Evolutionary conservation across 2,329 filamentous ascomycete species (phyloP).

Genomic region (Ceratocystiopsis brevicomis): DNA sequence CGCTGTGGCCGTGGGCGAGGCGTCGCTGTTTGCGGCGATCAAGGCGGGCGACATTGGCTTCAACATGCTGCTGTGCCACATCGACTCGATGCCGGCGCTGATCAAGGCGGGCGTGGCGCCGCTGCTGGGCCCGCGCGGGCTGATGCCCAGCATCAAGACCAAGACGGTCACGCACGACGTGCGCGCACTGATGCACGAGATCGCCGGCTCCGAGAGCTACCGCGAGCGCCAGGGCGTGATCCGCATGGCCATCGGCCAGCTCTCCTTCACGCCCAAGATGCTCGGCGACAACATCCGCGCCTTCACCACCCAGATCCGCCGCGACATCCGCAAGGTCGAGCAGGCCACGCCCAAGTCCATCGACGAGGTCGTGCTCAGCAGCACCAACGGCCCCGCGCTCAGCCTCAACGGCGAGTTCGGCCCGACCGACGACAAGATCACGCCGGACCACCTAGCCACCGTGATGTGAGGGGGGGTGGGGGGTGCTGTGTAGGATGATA

Average conservation of each 20-base stretch:
- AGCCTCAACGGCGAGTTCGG: slow-evolving; percentile 66
- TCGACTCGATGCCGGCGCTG: slow-evolving; percentile 55
- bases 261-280: slow-evolving; percentile 76
- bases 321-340: slow-evolving; percentile 41
- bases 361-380: slow-evolving; percentile 60
- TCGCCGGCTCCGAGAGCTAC: slow-evolving; percentile 73
- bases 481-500: too few species aligned
- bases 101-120: slow-evolving; percentile 65
- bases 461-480: slow-evolving; percentile 26
- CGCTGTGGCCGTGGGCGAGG: slow-evolving; percentile 68
- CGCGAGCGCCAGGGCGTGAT: slow-evolving; percentile 72
- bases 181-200: slow-evolving; percentile 52
- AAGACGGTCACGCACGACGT: slow-evolving; percentile 80
- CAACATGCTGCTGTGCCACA: slow-evolving; percentile 75
- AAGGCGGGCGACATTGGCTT: slow-evolving; percentile 61
- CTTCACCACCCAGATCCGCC: slow-evolving; percentile 59
- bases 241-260: slow-evolving; percentile 74
- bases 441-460: slow-evolving; percentile 30
- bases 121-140: slow-evolving; percentile 67
- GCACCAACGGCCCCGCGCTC: slow-evolving; percentile 72
- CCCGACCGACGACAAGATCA: slow-evolving; percentile 37
- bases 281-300: slow-evolving; percentile 67
- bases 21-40: slow-evolving; percentile 66
- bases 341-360: slow-evolving; percentile 53
- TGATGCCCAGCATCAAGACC: slow-evolving; percentile 82